Percentiles rank a stretch among this genome's conserved stretches.
These are phyloP conservation scores for Neofusicoccum kwambonambiense DNA, from an alignment of 2,329 filamentous ascomycete genomes.

Conservation along the genomic window DNA sequence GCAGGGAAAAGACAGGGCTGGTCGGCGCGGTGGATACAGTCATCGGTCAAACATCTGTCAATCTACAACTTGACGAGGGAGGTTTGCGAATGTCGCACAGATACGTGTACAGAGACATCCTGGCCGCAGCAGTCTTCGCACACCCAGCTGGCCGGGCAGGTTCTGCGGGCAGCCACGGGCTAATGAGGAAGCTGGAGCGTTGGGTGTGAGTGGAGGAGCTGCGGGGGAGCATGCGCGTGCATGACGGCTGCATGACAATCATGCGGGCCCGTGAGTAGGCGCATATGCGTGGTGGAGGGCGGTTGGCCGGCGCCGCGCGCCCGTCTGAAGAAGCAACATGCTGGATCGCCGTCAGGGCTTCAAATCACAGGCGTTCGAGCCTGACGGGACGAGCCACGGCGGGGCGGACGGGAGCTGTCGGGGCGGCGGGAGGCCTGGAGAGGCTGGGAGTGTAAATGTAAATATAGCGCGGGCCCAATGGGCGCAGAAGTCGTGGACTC, in stretches of 20 bases:
- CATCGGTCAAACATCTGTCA: slow-evolving; percentile 15
- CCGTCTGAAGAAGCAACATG: background rate
- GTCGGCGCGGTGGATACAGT: background rate
- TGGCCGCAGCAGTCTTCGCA: background rate
- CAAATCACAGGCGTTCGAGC: background rate
- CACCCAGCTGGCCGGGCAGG: no score
- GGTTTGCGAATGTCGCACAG: slow-evolving; percentile 15
- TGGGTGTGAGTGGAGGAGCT: slow-evolving; percentile 1
- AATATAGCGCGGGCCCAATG: slow-evolving; percentile 3
- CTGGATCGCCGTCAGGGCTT: background rate
- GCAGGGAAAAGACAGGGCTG: slow-evolving; percentile 5
- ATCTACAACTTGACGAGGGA: slow-evolving; percentile 15
- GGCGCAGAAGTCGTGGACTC: slow-evolving; percentile 1
- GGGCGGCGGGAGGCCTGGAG: background rate
- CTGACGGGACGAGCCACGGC: slow-evolving; percentile 7
- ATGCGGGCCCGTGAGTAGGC: background rate
- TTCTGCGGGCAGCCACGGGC: background rate
- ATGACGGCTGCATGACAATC: slow-evolving; percentile 11
- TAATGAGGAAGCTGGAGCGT: background rate
- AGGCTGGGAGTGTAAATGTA: background rate
- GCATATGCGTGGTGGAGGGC: slow-evolving; percentile 15
- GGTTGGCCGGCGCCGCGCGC: background rate
- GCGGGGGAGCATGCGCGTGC: slow-evolving; percentile 9
- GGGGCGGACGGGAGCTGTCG: background rate
- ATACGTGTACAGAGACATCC: slow-evolving; percentile 17